Base-by-base conservation (phyloP, 108 stramenopile genomes). In the Fistulifera pelliculosa region DNA sequence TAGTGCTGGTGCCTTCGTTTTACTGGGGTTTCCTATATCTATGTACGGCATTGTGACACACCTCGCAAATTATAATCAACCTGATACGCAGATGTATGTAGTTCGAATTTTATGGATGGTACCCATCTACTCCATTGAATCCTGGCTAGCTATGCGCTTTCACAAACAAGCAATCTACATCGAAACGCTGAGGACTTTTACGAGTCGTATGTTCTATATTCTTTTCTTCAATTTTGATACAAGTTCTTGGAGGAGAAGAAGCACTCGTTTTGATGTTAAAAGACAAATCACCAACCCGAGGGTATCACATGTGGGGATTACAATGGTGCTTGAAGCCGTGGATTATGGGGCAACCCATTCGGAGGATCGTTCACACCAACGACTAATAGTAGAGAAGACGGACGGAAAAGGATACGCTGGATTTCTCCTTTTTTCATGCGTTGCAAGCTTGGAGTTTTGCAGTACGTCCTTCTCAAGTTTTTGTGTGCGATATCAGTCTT, bases 61-160 rank as follows among this genome's bases (percentile, higher is more conserved):
- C 66, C 56, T 94, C 49, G 77, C 79, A n/a, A 85, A 94, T 58
- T 94, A 91, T 66, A 87, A 90, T 54, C 85, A 90, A 62, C 93
- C 93, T 21, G 65, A 82, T 54, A 73, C 84, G 1, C 93, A 94
- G 70, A 65, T 66, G 15, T 91, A 91, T 54, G 76, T 94, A 47
- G 89, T 91, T 0, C 66, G 93, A 0, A 94, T 94, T 27, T 50
- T 94, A 13, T 94, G 87, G 85, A 94, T 94, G 89, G 93, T 94
- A 0, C 96, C 96, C 8, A 90, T 98, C 26, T 98, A 95, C 65
- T 70, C 78, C 21, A 41, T 57, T 16, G 56, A 40, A 64, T 80
- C 77, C 19, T 98, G 96, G 96, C 71, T 95, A 2, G 85, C 87
- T 13, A 62, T 90, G 44, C 66, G 96, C 16, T 90, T 86, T 55